Evolutionary conservation across 202 grass and related monocot genomes (phyloP).

Genomic region (Setaria viridis): DNA sequence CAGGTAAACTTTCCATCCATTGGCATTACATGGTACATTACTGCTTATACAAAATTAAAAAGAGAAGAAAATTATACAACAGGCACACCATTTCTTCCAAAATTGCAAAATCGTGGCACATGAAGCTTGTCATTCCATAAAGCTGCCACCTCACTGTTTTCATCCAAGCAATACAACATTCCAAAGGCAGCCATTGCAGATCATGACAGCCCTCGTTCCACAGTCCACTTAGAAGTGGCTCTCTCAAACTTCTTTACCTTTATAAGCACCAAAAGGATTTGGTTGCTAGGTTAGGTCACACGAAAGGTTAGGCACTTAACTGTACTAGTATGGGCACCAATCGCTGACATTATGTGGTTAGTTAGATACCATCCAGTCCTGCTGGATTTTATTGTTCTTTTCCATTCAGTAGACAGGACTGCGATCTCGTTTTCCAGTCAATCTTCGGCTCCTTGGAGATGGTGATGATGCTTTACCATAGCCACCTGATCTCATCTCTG

Average conservation of each 20-base stretch:
- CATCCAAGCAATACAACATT: background rate
- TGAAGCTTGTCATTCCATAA: background rate
- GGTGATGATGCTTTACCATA: conserved; percentile 71
- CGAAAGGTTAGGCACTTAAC: conserved; percentile 33
- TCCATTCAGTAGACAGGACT: conserved; percentile 49
- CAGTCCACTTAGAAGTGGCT: conserved; percentile 19
- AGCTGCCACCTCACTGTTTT: conserved; percentile 1
- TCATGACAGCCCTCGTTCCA: conserved; percentile 23
- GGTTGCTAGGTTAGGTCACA: conserved; percentile 29
- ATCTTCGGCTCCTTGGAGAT: conserved; percentile 54
- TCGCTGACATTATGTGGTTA: conserved; percentile 36
- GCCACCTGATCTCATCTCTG: conserved; percentile 74
- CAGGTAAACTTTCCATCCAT: background rate
- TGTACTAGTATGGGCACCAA: conserved; percentile 46
- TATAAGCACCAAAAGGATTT: conserved; percentile 42
- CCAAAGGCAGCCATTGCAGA: background rate
- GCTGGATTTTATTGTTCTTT: conserved; percentile 7
- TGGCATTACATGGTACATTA: conserved; percentile 2
- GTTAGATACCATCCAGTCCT: conserved; percentile 30
- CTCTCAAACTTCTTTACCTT: conserved; percentile 14
- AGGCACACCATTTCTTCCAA: background rate
- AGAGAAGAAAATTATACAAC: conserved; percentile 15
- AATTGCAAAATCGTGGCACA: conserved; percentile 14
- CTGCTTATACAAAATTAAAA: conserved; percentile 9
- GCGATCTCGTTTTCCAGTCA: conserved; percentile 68